These are phyloP conservation scores for Chrysochromulina parva DNA, from an alignment of 78 protist genomes.

Conservation along the genomic window DNA sequence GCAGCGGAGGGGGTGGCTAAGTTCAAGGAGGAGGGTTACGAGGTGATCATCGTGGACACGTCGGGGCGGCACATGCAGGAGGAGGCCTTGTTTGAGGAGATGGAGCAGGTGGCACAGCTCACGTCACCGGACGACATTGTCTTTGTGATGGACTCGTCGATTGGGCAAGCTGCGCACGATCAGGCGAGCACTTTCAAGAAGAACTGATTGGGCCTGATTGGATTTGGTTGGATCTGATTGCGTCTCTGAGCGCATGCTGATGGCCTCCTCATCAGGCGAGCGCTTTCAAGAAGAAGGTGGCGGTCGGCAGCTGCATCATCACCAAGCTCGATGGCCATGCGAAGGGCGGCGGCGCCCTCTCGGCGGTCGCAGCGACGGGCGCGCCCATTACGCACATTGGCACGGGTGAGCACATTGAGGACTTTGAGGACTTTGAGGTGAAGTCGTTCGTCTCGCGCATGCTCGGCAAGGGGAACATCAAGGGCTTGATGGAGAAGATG, in stretches of 20 bases:
- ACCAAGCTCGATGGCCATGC: slow-evolving; percentile 99
- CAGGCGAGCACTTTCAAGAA: slow-evolving; percentile 36
- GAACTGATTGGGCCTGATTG: not conserved
- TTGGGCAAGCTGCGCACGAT: slow-evolving; percentile 69
- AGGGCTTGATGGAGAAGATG: slow-evolving; percentile 38
- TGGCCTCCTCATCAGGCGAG: not conserved
- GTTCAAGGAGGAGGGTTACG: slow-evolving; percentile 78
- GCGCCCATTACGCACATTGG: slow-evolving; percentile 18
- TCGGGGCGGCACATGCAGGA: slow-evolving; percentile 97
- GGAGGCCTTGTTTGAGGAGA: slow-evolving; percentile 91
- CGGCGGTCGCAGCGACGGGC: slow-evolving; percentile 66
- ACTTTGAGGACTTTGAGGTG: slow-evolving; percentile 85
- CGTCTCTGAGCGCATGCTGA: too few relatives aligned
- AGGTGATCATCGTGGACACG: slow-evolving; percentile 98
- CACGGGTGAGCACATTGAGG: slow-evolving; percentile 91
- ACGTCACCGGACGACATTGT: slow-evolving; percentile 87
- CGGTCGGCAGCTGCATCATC: slow-evolving; percentile 93
- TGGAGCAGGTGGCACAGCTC: slow-evolving; percentile 78
- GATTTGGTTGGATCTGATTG: too few relatives aligned
- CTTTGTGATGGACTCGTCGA: slow-evolving; percentile 96
- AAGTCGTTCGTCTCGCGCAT: slow-evolving; percentile 79
- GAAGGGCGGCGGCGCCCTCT: slow-evolving; percentile 98
- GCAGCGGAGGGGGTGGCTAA: slow-evolving; percentile 81
- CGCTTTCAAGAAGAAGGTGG: slow-evolving; percentile 50
- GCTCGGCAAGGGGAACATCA: slow-evolving; percentile 76